Evolutionary conservation across 2,329 filamentous ascomycete genomes (phyloP), one percentile per base, ranked within the genome.

Genomic region (Xenoacremonium recifei): DNA sequence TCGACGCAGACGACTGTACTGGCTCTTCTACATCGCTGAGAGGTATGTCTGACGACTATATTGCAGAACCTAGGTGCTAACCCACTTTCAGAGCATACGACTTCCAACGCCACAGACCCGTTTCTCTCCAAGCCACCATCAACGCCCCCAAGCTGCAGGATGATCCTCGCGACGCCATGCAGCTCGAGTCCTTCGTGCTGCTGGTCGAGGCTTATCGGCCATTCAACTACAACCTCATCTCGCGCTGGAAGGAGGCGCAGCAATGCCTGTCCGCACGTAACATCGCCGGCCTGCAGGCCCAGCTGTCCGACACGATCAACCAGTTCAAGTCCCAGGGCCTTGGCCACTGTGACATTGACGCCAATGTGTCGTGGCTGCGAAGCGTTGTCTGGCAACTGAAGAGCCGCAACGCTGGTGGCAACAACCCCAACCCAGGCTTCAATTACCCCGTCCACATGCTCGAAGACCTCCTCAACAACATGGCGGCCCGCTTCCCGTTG

Each of bases 401-500:
- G 34, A 79, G 76, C 51, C 73, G 77, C 9, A 64, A 75, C 20
- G 73, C 70, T 35, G 48, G 45, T 19, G 62, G 67, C 40, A 60
- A 66, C 47, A 62, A 82, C 30, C 71, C 76, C 16, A 68, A 68
- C 48, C 72, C 84, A 47, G 77, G 80, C 0, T 86, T 84, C 51
- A 74, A 77, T 38, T 85, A 83, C 51, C 77, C 82, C 4, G 70
- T 82, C 16, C 76, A 81, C 37, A 75, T 87, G 48, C 73, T 82
- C 0, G 71, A 76, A 34, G 83, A 88, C 44, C 57, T 89, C 6
- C 57, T 87, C 19, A 67, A 76, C 17, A 75, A 76, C 12, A 80
- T 91, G 65, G 83, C 85, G 4, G 80, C 82, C 13, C 80, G 85
- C 39, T 85, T 93, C 56, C 84, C 85, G n/a, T n/a, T n/a, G n/a